Conservation (phyloP, 208 protist species). For the Trypanosoma rangeli region DNA sequence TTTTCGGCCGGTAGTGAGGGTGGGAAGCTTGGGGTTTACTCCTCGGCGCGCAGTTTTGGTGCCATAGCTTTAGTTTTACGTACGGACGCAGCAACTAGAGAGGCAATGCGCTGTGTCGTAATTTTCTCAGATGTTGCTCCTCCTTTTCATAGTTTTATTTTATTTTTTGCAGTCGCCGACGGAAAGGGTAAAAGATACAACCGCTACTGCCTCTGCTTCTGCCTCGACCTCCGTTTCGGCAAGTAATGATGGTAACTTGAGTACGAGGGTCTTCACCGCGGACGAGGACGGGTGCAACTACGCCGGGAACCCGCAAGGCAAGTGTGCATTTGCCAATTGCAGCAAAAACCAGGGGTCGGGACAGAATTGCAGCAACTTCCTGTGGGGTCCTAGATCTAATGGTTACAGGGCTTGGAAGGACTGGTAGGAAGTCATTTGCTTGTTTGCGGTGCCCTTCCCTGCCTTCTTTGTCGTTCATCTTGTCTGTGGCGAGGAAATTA, state of each 20-base stretch:
- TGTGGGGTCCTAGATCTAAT: slow-evolving; percentile 6
- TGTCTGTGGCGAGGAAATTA: not conserved
- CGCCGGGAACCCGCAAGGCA: not conserved
- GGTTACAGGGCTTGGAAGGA: slow-evolving; percentile 4
- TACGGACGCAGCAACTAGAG: not conserved
- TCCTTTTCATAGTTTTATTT: not conserved
- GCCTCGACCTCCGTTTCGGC: no score
- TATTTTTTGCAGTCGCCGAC: slow-evolving; percentile 8
- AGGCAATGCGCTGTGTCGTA: not conserved
- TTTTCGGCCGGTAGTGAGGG: not conserved
- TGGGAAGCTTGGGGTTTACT: no score
- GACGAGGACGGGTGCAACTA: not conserved
- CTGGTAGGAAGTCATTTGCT: not conserved
- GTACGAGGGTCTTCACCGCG: not conserved
- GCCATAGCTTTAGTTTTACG: not conserved
- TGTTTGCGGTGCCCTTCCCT: slow-evolving; percentile 5
- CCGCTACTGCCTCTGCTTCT: not conserved
- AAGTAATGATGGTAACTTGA: not conserved
- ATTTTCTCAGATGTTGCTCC: not conserved
- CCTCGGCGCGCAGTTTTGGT: not conserved
- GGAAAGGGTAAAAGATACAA: not conserved
- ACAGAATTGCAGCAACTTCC: not conserved
- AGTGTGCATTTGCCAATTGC: not conserved
- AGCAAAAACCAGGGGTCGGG: not conserved
- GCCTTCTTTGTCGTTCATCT: not conserved